phyloP scores from a whole-genome alignment of 2,329 filamentous ascomycete genomes.

The Achaetomium macrosporum region DNA sequence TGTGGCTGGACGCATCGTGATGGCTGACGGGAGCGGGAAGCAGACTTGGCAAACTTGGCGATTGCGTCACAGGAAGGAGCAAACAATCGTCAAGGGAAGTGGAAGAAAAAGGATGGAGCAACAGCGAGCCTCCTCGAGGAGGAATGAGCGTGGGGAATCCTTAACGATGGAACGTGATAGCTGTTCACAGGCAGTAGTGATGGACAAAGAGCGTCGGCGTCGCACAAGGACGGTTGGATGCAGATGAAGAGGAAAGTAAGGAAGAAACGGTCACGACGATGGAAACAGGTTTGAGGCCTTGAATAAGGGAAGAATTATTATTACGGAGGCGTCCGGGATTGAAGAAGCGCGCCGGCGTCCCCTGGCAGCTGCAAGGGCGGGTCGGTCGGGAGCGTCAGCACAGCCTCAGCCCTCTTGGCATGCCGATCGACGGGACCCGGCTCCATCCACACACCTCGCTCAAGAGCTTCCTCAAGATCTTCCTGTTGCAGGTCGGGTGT shows the following conservation, averaged over 20 bases:
- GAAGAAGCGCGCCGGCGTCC: constrained; percentile 4
- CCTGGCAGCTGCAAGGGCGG: constrained; percentile 12
- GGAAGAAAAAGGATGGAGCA: neutral
- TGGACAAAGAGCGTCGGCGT: constrained; percentile 16
- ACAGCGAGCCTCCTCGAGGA: neutral
- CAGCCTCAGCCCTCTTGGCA: constrained; percentile 10
- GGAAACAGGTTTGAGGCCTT: constrained; percentile 5
- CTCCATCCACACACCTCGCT: neutral
- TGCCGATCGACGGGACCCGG: constrained; percentile 6
- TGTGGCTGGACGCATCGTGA: constrained; percentile 38
- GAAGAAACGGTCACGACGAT: neutral
- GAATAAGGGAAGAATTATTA: constrained; percentile 3
- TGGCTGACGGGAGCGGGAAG: neutral
- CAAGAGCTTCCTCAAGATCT: neutral
- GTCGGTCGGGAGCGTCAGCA: constrained; percentile 8
- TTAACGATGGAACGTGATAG: neutral
- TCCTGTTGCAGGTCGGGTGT: no score
- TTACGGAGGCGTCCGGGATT: neutral
- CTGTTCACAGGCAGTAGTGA: neutral
- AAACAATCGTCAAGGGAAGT: neutral
- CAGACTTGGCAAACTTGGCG: constrained; percentile 14
- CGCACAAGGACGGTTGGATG: constrained; percentile 17
- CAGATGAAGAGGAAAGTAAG: constrained; percentile 1
- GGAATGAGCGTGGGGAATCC: constrained; percentile 10
- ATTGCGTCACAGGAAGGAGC: constrained; percentile 11